A percentile compares a stretch with the other conserved stretches of the same genome.
These are phyloP conservation scores for Fusarium siculi DNA, from an alignment of 2,329 filamentous ascomycete genomes.

Conservation along the genomic window DNA sequence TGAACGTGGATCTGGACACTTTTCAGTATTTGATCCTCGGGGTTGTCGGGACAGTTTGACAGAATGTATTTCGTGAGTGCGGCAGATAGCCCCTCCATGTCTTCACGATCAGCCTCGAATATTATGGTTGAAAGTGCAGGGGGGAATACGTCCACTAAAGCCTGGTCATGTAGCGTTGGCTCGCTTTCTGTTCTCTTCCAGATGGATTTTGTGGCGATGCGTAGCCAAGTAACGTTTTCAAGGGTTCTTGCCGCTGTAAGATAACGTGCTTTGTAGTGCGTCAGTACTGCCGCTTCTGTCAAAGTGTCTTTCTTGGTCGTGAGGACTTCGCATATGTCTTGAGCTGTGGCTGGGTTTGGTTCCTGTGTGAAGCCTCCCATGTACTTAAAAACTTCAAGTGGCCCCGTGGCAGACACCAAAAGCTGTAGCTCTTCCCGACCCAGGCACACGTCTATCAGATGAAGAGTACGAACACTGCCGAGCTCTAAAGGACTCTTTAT, in stretches of 20 bases:
- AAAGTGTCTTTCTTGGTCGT: background rate
- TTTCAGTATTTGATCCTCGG: background rate
- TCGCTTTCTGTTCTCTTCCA: background rate
- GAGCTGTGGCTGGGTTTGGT: background rate
- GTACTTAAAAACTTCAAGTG: background rate
- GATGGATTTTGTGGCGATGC: background rate
- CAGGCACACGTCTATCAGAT: background rate
- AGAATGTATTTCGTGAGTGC: background rate
- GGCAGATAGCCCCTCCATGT: background rate
- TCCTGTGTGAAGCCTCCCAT: background rate
- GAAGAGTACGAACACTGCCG: fast-evolving
- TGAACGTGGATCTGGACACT: background rate
- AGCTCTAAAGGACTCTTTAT: background rate
- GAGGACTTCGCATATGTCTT: background rate
- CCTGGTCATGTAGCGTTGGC: background rate
- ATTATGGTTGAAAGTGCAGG: background rate
- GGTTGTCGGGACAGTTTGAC: background rate
- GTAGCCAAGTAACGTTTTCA: background rate
- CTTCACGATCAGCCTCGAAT: background rate
- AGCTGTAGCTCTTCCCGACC: background rate
- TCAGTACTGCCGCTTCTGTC: background rate
- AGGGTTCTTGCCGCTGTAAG: background rate
- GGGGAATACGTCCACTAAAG: background rate
- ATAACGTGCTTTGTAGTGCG: background rate
- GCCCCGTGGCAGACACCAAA: background rate